Conservation (phyloP, 169 alveolate species). For the Plasmodium reichenowi region DNA sequence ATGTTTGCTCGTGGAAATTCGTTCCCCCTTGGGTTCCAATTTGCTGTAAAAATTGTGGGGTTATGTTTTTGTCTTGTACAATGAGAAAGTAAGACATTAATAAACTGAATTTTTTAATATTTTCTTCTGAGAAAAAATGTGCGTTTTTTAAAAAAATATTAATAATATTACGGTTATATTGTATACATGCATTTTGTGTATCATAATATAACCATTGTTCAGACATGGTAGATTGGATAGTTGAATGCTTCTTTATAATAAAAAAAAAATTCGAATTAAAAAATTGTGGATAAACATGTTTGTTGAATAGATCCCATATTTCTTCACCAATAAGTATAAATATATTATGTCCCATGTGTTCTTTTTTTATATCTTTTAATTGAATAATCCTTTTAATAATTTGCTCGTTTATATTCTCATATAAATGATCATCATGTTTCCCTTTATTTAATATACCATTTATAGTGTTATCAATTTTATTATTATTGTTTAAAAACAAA, state of each 20-base stretch:
- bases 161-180: constrained; percentile 25
- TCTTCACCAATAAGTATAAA: constrained; percentile 61
- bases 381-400: too few relatives aligned
- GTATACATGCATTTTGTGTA: constrained; percentile 12
- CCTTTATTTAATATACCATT: not conserved
- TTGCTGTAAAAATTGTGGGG: constrained; percentile 35
- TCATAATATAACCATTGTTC: constrained; percentile 5
- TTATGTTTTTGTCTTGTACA: constrained; percentile 11
- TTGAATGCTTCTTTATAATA: constrained; percentile 14
- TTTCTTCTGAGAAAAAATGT: not conserved
- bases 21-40: constrained; percentile 21
- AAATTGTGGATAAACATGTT: constrained; percentile 4
- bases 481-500: not conserved
- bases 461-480: not conserved
- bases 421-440: not conserved
- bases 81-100: constrained; percentile 35
- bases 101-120: not conserved
- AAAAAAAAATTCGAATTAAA: constrained; percentile 49
- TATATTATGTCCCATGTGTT: constrained; percentile 16
- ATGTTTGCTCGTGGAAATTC: not conserved
- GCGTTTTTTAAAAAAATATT: constrained; percentile 25
- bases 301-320: constrained; percentile 13
- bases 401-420: too few relatives aligned
- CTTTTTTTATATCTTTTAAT: constrained; percentile 1
- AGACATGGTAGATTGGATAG: not conserved